Evolutionary conservation across 225 moss, liverwort and hornwort genomes (phyloP), one percentile per base, ranked within the genome.

Genomic region (Straminergon stramineum): DNA sequence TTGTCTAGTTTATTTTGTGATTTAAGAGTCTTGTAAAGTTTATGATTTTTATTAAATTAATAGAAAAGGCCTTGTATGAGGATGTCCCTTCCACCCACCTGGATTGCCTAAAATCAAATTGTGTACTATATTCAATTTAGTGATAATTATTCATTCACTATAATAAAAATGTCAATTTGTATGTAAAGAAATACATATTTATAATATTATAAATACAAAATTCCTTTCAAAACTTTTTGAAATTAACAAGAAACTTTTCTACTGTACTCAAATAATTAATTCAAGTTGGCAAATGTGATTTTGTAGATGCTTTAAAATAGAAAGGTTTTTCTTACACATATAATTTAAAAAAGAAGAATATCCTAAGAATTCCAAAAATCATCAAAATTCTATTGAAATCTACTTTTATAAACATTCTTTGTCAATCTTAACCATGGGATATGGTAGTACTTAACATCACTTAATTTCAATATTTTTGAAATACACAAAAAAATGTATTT

Each of bases 101-200:
- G 1, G 10, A 5, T 23, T 13, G 4, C 3, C 6, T 62, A 12
- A 13, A 64, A 9, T 48, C 10, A 48, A 48, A 48, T 48, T 48
- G 48, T 48, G 48, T 2, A 77, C 53, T 77, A 35, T 15, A 53
- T 35, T 77, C 7, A 53, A 55, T 0, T 53, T 15, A 77, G 23
- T 23, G 23, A 35, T 23, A 34, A 53, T 53, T 35, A 35, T 15
- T 77, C 35, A 77, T 22, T 35, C 0, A 55, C 9, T 53, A 77
- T 35, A 14, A 35, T 53, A 35, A 0, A 21, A 52, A 35, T 35
- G 5, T 55, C 4, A 23, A 79, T 78, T 16, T 37, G 1, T 10
- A 17, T 79, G 6, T 24, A n/a, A 55, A 24, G 10, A 24, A 24
- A 56, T 10, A 24, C 0, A 56, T 0, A 0, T 10, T 37, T 15